These are phyloP conservation scores for grape (Vitis vinifera) DNA, from an alignment of 164 flowering plant genomes.

Conservation along the genomic window ASM3070453v1 NC_081805.1:21396501-21397000, in stretches of 20 bases:
- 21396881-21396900: slow-evolving; percentile 28
- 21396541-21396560: neutral
- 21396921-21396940: too few species aligned
- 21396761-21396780: slow-evolving; percentile 50
- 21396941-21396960: neutral
- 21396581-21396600: neutral
- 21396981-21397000: slow-evolving; percentile 48
- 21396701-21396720: slow-evolving; percentile 64
- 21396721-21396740: slow-evolving; percentile 83
- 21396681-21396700: slow-evolving; percentile 71
- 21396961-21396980: neutral
- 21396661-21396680: slow-evolving; percentile 52
- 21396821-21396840: slow-evolving; percentile 93
- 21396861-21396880: slow-evolving; percentile 77
- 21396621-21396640: slow-evolving; percentile 69
- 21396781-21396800: slow-evolving; percentile 56
- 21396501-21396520: neutral
- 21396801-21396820: slow-evolving; percentile 79
- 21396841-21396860: slow-evolving; percentile 83
- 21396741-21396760: slow-evolving; percentile 60
- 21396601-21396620: slow-evolving; percentile 73
- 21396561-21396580: neutral
- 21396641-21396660: slow-evolving; percentile 74
- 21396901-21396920: neutral
- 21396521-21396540: neutral